Conservation (phyloP, 2,329 filamentous ascomycete genomes). For the Pseudopyricularia cyperi region DNA sequence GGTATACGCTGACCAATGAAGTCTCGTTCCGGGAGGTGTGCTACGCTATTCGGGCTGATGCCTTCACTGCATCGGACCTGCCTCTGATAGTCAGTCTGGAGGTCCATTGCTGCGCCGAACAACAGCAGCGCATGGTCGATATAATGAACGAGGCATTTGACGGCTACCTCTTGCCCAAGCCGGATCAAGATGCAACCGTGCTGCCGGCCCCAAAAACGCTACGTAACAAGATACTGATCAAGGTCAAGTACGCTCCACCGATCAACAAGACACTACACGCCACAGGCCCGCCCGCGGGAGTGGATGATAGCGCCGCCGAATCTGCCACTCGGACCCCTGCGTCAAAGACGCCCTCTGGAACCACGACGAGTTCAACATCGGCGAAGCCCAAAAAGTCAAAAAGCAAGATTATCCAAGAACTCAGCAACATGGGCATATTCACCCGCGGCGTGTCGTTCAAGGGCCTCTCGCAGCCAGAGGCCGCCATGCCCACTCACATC, state of each 20-base stretch:
- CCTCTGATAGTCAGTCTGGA: slow-evolving; percentile 93
- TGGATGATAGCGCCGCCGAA: not conserved
- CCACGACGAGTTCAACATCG: slow-evolving; percentile 22
- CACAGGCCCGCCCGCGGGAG: not conserved
- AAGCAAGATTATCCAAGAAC: slow-evolving; percentile 55
- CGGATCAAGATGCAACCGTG: slow-evolving; percentile 27
- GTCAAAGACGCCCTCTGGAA: not conserved
- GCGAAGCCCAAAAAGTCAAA: slow-evolving; percentile 14
- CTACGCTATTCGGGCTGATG: slow-evolving; percentile 62
- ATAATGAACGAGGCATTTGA: slow-evolving; percentile 82
- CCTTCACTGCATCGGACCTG: slow-evolving; percentile 61
- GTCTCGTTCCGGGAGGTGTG: slow-evolving; percentile 81
- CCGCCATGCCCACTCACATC: slow-evolving; percentile 51
- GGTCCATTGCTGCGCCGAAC: slow-evolving; percentile 67
- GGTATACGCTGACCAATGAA: slow-evolving; percentile 82
- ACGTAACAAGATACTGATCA: slow-evolving; percentile 68
- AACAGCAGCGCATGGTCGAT: slow-evolving; percentile 82
- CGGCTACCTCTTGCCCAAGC: slow-evolving; percentile 51
- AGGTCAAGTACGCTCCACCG: slow-evolving; percentile 57
- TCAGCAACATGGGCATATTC: slow-evolving; percentile 71
- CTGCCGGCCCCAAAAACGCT: slow-evolving; percentile 60
- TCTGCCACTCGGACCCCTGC: slow-evolving; percentile 10
- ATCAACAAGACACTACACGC: slow-evolving; percentile 6
- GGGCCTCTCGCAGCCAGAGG: slow-evolving; percentile 59
- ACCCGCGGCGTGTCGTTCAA: slow-evolving; percentile 75